phyloP scores from a whole-genome alignment of 305 asterid species.

The Fraxinus velutina region DNA sequence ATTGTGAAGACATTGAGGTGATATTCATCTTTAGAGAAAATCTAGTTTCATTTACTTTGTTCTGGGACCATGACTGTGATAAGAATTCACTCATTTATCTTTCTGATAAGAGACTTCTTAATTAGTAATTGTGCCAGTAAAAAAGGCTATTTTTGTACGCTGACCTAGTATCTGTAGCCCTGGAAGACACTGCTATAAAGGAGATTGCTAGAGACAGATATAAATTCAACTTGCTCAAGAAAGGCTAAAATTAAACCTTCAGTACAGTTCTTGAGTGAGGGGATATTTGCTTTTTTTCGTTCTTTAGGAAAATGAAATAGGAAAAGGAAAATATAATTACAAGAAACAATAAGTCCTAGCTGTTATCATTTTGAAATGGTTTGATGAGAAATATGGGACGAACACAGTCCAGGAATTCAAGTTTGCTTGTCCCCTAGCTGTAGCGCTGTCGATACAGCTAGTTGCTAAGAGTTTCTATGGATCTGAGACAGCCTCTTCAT shows the following conservation, averaged over 20 bases:
- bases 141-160: background rate
- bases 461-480: background rate
- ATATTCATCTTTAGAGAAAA: conserved; percentile 9
- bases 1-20: conserved; percentile 90
- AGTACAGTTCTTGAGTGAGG: background rate
- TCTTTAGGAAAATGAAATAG: background rate
- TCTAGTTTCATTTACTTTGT: background rate
- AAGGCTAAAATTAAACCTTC: background rate
- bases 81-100: background rate
- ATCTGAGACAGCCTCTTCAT: background rate
- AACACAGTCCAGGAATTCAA: background rate
- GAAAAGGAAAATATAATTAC: background rate
- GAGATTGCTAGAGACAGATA: background rate
- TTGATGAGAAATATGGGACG: background rate
- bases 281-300: background rate
- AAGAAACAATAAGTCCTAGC: background rate
- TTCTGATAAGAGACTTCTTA: background rate
- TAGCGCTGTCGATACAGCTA: background rate
- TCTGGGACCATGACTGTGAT: background rate
- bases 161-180: background rate
- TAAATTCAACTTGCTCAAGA: background rate
- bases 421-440: background rate
- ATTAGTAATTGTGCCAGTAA: background rate
- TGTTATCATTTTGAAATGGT: background rate
- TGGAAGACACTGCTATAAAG: background rate